Conservation (phyloP, 2,329 filamentous ascomycete genomes). For the Dryadomyces quercus-mongolicae region DNA sequence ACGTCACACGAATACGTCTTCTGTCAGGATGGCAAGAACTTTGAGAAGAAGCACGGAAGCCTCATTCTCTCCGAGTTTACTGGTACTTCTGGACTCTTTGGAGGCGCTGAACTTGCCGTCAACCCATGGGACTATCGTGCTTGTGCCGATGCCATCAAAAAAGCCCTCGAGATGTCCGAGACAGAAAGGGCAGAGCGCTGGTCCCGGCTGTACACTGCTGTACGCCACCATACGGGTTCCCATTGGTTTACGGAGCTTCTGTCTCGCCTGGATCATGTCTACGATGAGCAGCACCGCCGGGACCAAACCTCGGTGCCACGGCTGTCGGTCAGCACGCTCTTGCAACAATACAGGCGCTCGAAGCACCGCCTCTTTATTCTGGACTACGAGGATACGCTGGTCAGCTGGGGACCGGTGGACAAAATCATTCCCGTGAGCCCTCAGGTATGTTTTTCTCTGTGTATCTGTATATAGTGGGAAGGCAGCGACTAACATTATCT, state of each 20-base stretch:
- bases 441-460: conserved; percentile 26
- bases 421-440: conserved; percentile 80
- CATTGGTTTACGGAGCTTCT: conserved; percentile 77
- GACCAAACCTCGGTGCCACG: conserved; percentile 81
- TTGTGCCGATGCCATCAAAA: conserved; percentile 75
- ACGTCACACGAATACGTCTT: conserved; percentile 90
- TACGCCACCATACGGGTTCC: conserved; percentile 70
- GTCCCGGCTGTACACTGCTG: conserved; percentile 58
- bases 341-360: conserved; percentile 52
- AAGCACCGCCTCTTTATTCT: conserved; percentile 71
- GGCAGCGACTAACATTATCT: neutral
- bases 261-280: conserved; percentile 57
- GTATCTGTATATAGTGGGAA: too few species aligned
- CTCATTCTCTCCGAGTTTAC: conserved; percentile 93
- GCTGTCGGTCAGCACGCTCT: conserved; percentile 55
- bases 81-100: conserved; percentile 77
- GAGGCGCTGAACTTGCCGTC: conserved; percentile 66
- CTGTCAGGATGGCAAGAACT: conserved; percentile 72
- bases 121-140: conserved; percentile 94
- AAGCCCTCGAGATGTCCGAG: conserved; percentile 66
- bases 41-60: conserved; percentile 71
- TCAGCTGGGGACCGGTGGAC: conserved; percentile 73
- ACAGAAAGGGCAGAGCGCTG: conserved; percentile 66
- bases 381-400: conserved; percentile 87
- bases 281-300: conserved; percentile 73